Percentiles rank a stretch among this genome's conserved stretches.
Conservation (phyloP, 2,329 filamentous ascomycete genomes). For the Pseudogymnoascus sp. region DNA sequence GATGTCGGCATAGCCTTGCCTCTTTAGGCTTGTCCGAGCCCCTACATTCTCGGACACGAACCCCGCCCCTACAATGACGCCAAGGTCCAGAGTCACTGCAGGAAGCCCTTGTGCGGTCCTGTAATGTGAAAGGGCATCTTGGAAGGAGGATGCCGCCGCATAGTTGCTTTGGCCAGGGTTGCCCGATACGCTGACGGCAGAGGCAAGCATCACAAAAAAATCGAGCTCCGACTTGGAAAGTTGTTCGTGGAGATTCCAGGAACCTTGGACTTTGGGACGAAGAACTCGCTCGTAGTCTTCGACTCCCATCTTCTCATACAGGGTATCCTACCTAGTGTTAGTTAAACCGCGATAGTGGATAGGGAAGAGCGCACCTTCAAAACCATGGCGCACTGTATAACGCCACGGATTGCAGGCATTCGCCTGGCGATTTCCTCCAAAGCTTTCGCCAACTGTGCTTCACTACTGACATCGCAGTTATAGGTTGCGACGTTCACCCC, state of each 20-base stretch:
- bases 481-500: background rate
- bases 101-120: background rate
- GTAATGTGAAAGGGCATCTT: constrained; percentile 10
- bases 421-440: background rate
- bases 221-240: background rate
- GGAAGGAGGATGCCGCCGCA: constrained; percentile 9
- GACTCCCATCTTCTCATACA: background rate
- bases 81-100: constrained; percentile 19
- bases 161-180: constrained; percentile 11
- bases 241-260: constrained; percentile 11
- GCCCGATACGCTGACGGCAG: constrained; percentile 4
- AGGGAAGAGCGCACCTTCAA: background rate
- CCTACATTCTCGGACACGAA: constrained; percentile 15
- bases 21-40: background rate
- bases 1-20: constrained; percentile 11
- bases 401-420: background rate
- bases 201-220: constrained; percentile 13
- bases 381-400: constrained; percentile 29
- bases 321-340: background rate
- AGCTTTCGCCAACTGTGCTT: background rate
- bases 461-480: background rate
- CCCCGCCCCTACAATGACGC: background rate
- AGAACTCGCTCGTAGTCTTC: constrained; percentile 10
- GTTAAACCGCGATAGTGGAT: background rate
- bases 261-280: constrained; percentile 14